Evolutionary conservation across 2,329 filamentous ascomycete species (phyloP).

Genomic region (Aureobasidium musti): DNA sequence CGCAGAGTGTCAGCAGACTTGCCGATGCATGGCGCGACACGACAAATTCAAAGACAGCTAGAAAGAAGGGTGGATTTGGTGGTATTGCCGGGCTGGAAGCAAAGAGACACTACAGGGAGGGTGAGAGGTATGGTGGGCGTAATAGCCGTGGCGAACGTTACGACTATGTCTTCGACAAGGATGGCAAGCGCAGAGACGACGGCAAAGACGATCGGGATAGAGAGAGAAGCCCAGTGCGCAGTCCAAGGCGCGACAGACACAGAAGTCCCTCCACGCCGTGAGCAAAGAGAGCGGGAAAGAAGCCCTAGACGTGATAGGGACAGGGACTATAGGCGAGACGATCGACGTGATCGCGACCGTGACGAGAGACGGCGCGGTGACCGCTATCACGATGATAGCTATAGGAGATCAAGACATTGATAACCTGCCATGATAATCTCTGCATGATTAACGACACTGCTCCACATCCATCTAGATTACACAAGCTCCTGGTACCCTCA

Average conservation of each 20-base stretch:
- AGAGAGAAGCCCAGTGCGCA: constrained; percentile 35
- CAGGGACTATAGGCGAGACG: constrained; percentile 22
- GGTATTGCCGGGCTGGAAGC: constrained; percentile 87
- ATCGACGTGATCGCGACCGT: constrained; percentile 4
- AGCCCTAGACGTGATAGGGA: constrained; percentile 29
- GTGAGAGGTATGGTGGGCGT: constrained; percentile 41
- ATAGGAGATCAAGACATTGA: constrained; percentile 29
- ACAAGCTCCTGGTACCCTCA: background rate
- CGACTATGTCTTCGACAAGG: constrained; percentile 77
- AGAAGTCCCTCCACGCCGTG: constrained; percentile 19
- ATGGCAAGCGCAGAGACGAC: constrained; percentile 41
- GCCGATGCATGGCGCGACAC: constrained; percentile 86
- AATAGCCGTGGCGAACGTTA: constrained; percentile 56
- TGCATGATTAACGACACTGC: background rate
- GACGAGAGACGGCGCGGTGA: constrained; percentile 19
- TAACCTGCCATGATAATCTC: background rate
- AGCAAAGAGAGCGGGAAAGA: constrained; percentile 11
- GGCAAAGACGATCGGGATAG: constrained; percentile 30
- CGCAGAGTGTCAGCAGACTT: constrained; percentile 84
- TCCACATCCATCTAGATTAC: background rate
- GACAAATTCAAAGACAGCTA: constrained; percentile 76
- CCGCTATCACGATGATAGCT: constrained; percentile 19
- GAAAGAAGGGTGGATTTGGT: constrained; percentile 76
- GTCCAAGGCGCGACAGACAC: constrained; percentile 33
- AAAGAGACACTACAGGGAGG: constrained; percentile 80